Percentiles rank a stretch among this genome's conserved stretches.
These are phyloP conservation scores for Immersiporthe knoxdaviesiana DNA, from an alignment of 2,329 filamentous ascomycete species.

Conservation along the genomic window DNA sequence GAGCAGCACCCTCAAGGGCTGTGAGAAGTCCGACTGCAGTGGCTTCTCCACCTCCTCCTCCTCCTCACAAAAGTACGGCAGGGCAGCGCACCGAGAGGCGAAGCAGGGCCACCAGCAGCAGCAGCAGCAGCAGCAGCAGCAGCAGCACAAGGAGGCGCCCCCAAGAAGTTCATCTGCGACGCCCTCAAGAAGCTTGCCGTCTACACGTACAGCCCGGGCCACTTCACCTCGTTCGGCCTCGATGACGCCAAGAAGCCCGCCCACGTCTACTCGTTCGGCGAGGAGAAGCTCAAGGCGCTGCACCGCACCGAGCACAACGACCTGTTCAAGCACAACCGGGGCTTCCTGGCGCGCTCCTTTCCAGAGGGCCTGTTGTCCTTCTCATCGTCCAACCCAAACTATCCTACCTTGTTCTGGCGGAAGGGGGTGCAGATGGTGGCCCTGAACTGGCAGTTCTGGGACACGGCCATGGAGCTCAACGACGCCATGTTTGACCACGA, in stretches of 20 bases:
- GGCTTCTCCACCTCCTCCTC: no score
- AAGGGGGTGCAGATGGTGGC: constrained; percentile 97
- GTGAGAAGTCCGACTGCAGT: constrained; percentile 38
- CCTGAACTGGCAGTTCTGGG: constrained; percentile 97
- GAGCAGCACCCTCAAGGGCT: constrained; percentile 34
- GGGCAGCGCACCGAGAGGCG: constrained; percentile 46
- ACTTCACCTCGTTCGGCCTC: constrained; percentile 73
- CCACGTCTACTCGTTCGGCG: constrained; percentile 86
- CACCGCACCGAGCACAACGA: constrained; percentile 67
- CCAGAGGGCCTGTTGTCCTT: constrained; percentile 73
- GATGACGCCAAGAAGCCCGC: constrained; percentile 61
- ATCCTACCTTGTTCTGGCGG: constrained; percentile 89
- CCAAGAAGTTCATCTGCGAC: constrained; percentile 65
- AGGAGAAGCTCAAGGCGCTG: constrained; percentile 70
- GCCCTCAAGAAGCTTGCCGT: constrained; percentile 75
- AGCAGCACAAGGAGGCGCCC: constrained; percentile 33
- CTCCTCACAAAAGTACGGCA: constrained; percentile 37
- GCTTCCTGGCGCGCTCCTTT: constrained; percentile 88
- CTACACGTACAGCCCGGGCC: constrained; percentile 76
- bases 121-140: constrained; percentile 4
- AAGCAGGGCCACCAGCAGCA: constrained; percentile 40
- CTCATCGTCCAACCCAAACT: constrained; percentile 83
- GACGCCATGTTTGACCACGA: constrained; percentile 94
- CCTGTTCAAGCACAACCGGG: constrained; percentile 85
- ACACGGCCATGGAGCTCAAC: constrained; percentile 94